Base-by-base conservation (phyloP, 805 yeast species). In the Cyberlindnera maritima region DNA sequence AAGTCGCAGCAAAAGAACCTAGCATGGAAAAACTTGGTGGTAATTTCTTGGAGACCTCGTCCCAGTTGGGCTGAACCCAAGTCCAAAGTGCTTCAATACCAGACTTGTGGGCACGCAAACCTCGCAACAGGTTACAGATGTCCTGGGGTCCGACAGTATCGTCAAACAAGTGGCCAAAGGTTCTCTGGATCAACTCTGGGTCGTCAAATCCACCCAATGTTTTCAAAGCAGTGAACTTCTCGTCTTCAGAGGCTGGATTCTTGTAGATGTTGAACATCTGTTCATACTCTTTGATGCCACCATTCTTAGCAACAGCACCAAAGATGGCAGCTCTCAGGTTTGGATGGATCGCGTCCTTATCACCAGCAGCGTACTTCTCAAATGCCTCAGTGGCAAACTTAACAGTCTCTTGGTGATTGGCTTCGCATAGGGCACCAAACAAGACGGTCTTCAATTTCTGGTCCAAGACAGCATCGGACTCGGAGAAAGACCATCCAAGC, bases 11-110 rank as follows among this genome's bases (percentile, higher is more conserved):
- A 48, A 94, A 81, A 17, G 83, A 72, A 18, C 92, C 85, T 57
- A 92, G 73, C 88, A 90, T 80, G 20, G 89, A 75, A 53, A 85
- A 75, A 12, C 88, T 85, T 14, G 96, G 88, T 43, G 97, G 96
- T 62, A 89, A 76, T 59, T 76, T 71, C 63, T 79, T 75, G 57
- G 69, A 68, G 50, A 92, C 62, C 38, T 71, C 75, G 47, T 80
- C 89, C 92, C 95, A 92, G 66, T 91, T 83, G 13, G 49, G 58
- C 58, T 76, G 74, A 56, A 81, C 61, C 96, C 96, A 92, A 15
- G 60, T 46, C 88, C 91, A 91, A 54, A 84, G 68, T 12, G 80
- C 76, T 54, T 79, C 79, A 48, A 85, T 71, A 70, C 96, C 96
- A 36, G 70, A 72, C 44, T 69, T 74, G 58, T 81, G 81, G 14